Base-by-base conservation (phyloP, 371 early-diverging fungal genomes). In the Dinochytrium kinnereticum region DNA sequence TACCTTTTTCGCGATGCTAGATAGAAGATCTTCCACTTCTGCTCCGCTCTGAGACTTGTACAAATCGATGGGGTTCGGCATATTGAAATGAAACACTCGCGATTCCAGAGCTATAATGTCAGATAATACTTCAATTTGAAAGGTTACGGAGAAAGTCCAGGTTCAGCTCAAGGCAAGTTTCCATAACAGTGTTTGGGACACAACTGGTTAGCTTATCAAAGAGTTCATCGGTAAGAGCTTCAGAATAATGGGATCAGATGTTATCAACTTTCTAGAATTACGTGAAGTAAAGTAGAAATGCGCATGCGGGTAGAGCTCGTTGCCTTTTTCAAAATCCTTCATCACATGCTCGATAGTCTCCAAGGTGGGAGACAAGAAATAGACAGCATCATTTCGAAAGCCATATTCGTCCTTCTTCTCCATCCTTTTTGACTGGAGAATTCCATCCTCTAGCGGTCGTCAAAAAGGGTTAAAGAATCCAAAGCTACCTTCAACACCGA, bases 341-440 rank as follows among this genome's bases (percentile, higher is more conserved):
- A 95, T 89, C 17, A 97, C 79, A 37, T 87, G 84, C 24, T 79
- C 73, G 55, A 96, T 84, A 1, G 91, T 90, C 40, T 91, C 91
- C 30, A 85, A 79, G 21, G 91, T 91, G 10, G 98, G 95, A 19
- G 94, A 89, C 71, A 98, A 80, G 72, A 98, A 90, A 79, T 98
- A 97, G 67, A 98, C 87, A 31, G 94, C 98, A 67, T 96, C 95
- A 26, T 26, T 38, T n/a, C n/a, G 33, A 33, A 19, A 68, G 15
- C 36, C 50, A 30, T 26, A 13, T 10, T 51, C 50, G 30, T 51
- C 50, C n/a, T 51, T 13, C 21, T 17, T 70, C 51, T 2, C 69
- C 17, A 34, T 34, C 40, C 76, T 17, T 30, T 55, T 71, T 3
- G 72, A 39, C 24, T 64, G 61, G 28, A 75, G 59, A 39, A 39